Base-by-base conservation (phyloP, 2,329 filamentous ascomycete species). In the Didymella segeticola region DNA sequence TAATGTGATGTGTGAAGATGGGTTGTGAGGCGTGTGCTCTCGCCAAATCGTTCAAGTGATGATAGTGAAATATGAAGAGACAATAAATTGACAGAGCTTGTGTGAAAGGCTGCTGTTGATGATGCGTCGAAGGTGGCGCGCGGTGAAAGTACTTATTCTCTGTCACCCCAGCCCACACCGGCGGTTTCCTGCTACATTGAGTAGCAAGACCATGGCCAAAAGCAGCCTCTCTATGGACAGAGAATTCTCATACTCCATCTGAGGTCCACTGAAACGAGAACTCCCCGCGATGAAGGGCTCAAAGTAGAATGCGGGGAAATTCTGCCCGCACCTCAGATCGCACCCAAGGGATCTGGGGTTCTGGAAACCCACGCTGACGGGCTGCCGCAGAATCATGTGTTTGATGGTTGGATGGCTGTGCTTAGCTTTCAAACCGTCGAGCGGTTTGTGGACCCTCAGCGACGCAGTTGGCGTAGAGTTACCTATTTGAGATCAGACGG, bases 271-370 rank as follows among this genome's bases (percentile, higher is more conserved):
- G 43, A 48, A 57, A 43, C 47, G 46, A 56, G 45, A 34, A 56
- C 33, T 51, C 55, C 57, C 58, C 56, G 54, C 60, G 57, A 38
- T 29, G 42, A 12, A 37, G 20, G 29, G 54, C 57, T 57, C 43
- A 53, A 53, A 56, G 45, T 15, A 54, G 57, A 43, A 47, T 50
- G 57, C 51, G 58, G 66, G 69, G 70, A 56, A 71, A 71, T 62
- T 69, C 50, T 60, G 56, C 61, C 70, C 70, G 69, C 58, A 19
- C 53, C 11, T 31, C 25, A 42, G 41, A 51, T 53, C 29, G 31
- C 39, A 45, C 27, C 36, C 8, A 19, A 41, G 41, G 50, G 55
- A 62, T 59, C 51, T 56, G 52, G 53, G 53, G 57, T 62, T 64
- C 55, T 67, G 47, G 60, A 63, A 66, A 53, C 36, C 19, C 46